Evolutionary conservation across 1,284 basidiomycete species (phyloP), one percentile per base, ranked within the genome.

Genomic region (Ceratobasidium papillatum): DNA sequence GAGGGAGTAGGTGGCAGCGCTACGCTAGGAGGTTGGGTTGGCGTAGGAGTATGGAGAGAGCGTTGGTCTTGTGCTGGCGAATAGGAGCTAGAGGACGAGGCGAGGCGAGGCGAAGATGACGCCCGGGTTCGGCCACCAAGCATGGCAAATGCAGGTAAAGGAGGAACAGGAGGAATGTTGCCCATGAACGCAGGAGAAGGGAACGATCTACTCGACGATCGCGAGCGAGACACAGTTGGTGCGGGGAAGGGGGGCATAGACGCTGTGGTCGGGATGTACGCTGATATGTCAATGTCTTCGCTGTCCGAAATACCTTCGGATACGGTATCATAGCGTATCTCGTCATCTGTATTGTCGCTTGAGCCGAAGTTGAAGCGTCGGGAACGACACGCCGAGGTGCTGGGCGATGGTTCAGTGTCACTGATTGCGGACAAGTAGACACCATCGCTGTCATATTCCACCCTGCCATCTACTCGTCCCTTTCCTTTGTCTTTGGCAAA

Each of bases 191-290:
- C 17, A 22, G 61, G 7, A 4, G 71, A 45, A 12, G 71, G 71
- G n/a, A 54, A 63, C 19, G 71, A 74, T 11, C 71, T 47, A 30
- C 71, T 74, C 17, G 71, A 74, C 11, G 71, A 74, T 14, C 71
- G 71, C 0, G 71, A 74, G 14, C 71, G 71, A 1, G 71, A 74
- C n/a, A 74, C 71, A 14, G 71, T 74, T n/a, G 71, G 71, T n/a
- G 49, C 11, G 25, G 71, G 71, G 25, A 63, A 25, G 7, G 71
- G 61, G 5, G 71, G 71, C 47, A 74, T 49, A 34, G 71, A 25
- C 3, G 71, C 25, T 1, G 71, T 74, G 0, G 71, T 54, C 9
- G 61, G 38, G 30, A 74, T 74, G 8, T 30, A 30, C 5, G 71
- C 17, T 34, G 71, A 52, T 12, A 74, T 64, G 17, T 74, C 36